Conservation (phyloP, 2,329 filamentous ascomycete species). For the Biscogniauxia marginata region DNA sequence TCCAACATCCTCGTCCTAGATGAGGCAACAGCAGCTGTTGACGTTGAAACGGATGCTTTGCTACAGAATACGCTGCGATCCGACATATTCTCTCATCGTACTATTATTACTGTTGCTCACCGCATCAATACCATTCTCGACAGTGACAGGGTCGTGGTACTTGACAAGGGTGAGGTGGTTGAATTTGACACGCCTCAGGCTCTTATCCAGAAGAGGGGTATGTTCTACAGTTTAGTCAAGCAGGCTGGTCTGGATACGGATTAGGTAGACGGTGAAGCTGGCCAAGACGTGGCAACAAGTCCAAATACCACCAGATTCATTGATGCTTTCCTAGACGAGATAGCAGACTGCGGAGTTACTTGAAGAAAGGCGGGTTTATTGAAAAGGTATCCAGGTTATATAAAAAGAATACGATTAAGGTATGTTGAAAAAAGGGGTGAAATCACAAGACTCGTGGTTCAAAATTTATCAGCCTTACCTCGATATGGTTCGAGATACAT, state of each 20-base stretch:
- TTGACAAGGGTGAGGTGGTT: conserved; percentile 84
- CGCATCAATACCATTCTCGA: conserved; percentile 96
- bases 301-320: neutral
- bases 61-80: conserved; percentile 63
- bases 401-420: neutral
- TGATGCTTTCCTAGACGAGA: neutral
- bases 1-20: conserved; percentile 97
- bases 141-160: conserved; percentile 85
- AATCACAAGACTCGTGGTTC: neutral
- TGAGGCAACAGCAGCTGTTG: conserved; percentile 82
- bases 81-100: conserved; percentile 78
- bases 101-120: conserved; percentile 97
- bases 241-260: conserved; percentile 74
- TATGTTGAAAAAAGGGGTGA: neutral
- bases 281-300: neutral
- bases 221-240: conserved; percentile 88
- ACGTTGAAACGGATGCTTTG: conserved; percentile 67
- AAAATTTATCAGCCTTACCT: neutral
- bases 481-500: neutral
- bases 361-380: neutral
- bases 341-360: neutral
- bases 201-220: conserved; percentile 70
- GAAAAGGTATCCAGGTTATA: neutral
- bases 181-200: conserved; percentile 88
- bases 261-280: conserved; percentile 17